Base-by-base conservation (phyloP, 2,329 filamentous ascomycete genomes). In the Claviceps sp. region DNA sequence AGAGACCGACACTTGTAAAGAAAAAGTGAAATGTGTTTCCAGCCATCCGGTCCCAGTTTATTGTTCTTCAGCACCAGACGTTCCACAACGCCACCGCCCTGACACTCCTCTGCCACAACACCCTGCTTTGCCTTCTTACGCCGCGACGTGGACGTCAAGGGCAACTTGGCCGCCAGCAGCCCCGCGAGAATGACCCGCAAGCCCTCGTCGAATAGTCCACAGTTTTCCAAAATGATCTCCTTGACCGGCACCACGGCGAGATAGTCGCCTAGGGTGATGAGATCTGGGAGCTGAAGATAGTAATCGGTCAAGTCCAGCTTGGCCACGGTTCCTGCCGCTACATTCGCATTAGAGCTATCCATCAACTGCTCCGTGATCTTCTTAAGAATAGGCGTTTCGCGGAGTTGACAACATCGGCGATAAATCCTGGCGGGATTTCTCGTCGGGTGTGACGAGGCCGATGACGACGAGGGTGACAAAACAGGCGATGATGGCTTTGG, bases 401-500 rank as follows among this genome's bases (percentile, higher is more conserved):
- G 81, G 34, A 98, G 72, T 63, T 97, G 91, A 64, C 93, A 97
- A 65, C 93, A 97, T 62, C 93, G 78, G 58, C 91, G 80, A 67
- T 98, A 98, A 61, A 98, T 95, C 53, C 91, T 79, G 14, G 90
- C 81, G 2, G 93, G 91, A 62, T 96, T 93, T 1, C 86, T 95
- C 0, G 91, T 96, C 0, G 91, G 90, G 49, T 79, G 58, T 7
- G 59, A 58, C 34, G 60, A 61, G 24, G 62, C 63, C 11, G 20
- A 44, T 44, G 22, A n/a, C 11, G 43, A 45, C 4, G 24, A 45
- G 1, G 20, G 8, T 46, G 44, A 46, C 41, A 6, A 16, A 11
- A 30, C 30, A 18, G 44, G 16, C 8, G 60, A 58, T 37, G 60
- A 62, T 26, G 62, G 62, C 51, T 60, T 66, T 18, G 62, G 55